Evolutionary conservation across 1,284 basidiomycete species (phyloP), one percentile per base, ranked within the genome.

Genomic region (Meira nashicola): DNA sequence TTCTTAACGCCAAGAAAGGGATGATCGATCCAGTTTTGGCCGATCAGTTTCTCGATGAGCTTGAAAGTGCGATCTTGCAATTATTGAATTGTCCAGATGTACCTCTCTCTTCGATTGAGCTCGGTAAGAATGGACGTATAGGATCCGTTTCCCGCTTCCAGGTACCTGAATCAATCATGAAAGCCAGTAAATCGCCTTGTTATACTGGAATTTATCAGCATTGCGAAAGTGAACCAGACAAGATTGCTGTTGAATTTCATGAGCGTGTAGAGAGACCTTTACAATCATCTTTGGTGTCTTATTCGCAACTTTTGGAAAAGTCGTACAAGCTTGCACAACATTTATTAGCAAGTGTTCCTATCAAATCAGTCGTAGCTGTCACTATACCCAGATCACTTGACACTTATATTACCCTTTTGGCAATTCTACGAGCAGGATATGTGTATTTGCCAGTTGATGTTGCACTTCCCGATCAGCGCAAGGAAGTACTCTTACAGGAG

Each of bases 371-470:
- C 39, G 61, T 74, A 8, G 74, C 64, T 1, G 71, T 77, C 11
- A 65, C 62, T 23, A 57, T 77, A 8, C 49, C 59, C 39, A 68
- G 74, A 25, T 65, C 64, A 48, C 33, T 66, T 1, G 63, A 64
- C n/a, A 70, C 73, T 41, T 77, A 77, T 54, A 55, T 68, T 11
- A 59, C 52, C 0, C 65, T 74, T 0, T 51, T 74, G 1, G 74
- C 59, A 6, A 64, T 76, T 43, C 58, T 76, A 23, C 66, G 62
- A 39, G 63, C 68, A 10, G 69, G 76, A 1, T 64, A 65, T 15
- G 55, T 67, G 10, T 79, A 79, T 52, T 52, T 79, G 15, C 77
- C 79, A 3, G 68, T 79, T 19, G 77, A 78, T 55, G 68, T 66
- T 43, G 70, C 74, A 33, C 66, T 79, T 19, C 77, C 78, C 0